Base-by-base conservation (phyloP, 306 rosid genomes). In the Argentina anserina region DNA sequence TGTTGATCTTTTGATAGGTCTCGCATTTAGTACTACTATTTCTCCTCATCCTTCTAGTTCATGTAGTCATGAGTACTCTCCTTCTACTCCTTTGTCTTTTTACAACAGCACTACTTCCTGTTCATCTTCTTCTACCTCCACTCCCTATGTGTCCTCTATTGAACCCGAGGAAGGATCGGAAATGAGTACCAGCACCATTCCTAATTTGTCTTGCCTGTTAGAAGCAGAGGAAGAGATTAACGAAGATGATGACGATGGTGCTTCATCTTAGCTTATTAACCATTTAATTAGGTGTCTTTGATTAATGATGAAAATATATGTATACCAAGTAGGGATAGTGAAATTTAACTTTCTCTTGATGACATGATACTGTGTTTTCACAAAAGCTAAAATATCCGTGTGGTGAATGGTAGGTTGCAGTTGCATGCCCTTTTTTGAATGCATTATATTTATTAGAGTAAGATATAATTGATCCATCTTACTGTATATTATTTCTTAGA, bases 1-100 rank as follows among this genome's bases (percentile, higher is more conserved):
- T 77, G 88, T 87, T 34, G 96, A 93, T 86, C 73, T 93, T 15
- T 65, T 89, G 85, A 82, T 87, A 21, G 81, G 78, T 78, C 80
- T 85, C 70, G 74, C 87, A 10, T 59, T 85, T 65, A 20, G 79
- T 17, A 20, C 3, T 53, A 26, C 76, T 45, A 20, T 14, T 31
- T 36, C 75, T 3, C 0, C 60, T 34, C n/a, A n/a, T n/a, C 9
- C 72, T 20, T 64, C 37, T 34, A 65, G 58, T 40, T 56, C 56
- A 31, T 53, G 52, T 33, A 64, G 73, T 43, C 43, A 0, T 29
- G 75, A 36, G 37, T 73, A 59, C 43, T 61, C 71, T 62, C 62
- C 81, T 70, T 70, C 77, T 33, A 42, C 88, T 71, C 87, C 90
- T 66, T 72, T 81, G 0, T 86, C 86, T 4, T 78, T 82, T 43